These are phyloP conservation scores for Pythium phragmitis DNA, from an alignment of 352 stramenopile species.

Conservation along the genomic window DNA sequence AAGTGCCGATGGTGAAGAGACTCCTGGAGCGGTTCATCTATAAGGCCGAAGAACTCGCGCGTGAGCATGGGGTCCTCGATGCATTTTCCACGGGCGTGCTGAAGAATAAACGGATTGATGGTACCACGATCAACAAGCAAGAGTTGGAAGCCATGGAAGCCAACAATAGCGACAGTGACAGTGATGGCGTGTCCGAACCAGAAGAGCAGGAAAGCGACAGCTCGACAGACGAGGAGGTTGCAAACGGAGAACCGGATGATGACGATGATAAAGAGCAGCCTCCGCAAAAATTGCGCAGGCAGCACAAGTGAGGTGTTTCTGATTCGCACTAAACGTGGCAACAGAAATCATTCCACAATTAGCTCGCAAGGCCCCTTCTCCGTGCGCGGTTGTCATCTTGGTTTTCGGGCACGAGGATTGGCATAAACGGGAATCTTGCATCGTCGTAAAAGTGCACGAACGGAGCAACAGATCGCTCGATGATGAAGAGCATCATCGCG, in stretches of 20 bases:
- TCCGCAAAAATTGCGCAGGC: constrained; percentile 7
- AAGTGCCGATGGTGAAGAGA: constrained; percentile 68
- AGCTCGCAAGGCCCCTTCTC: neutral
- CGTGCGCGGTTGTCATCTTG: neutral
- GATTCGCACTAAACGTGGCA: constrained; percentile 7
- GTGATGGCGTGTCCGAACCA: constrained; percentile 8
- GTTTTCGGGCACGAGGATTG: neutral
- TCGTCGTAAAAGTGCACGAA: neutral
- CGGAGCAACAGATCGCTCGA: neutral
- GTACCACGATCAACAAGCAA: constrained; percentile 51
- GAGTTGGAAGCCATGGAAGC: constrained; percentile 34
- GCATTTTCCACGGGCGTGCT: constrained; percentile 62
- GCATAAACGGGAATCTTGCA: neutral
- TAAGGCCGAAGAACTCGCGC: constrained; percentile 49
- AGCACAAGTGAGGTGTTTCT: constrained; percentile 14
- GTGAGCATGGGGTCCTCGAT: constrained; percentile 51
- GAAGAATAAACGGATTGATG: constrained; percentile 69
- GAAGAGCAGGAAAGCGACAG: constrained; percentile 25
- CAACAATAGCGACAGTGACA: constrained; percentile 28
- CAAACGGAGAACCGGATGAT: neutral
- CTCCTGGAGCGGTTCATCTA: constrained; percentile 65
- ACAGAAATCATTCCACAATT: neutral
- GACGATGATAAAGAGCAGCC: constrained; percentile 2
- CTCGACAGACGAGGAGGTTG: constrained; percentile 24
- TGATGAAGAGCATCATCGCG: constrained; percentile 30